These are phyloP conservation scores for Leccinum rimulosum DNA, from an alignment of 768 basidiomycete genomes.

Conservation along the genomic window DNA sequence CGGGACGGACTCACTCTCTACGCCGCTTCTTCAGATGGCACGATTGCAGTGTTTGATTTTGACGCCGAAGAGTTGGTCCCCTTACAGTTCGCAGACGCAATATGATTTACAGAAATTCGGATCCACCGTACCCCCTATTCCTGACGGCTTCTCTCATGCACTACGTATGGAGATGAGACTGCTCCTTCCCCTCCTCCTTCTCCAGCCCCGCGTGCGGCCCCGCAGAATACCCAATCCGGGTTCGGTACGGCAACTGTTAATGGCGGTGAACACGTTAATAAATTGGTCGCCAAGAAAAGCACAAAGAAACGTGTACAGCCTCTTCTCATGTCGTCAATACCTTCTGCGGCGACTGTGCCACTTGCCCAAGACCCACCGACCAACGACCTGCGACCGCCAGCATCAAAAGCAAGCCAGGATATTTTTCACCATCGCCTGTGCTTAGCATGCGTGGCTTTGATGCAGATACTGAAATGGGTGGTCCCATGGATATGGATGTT, in stretches of 20 bases:
- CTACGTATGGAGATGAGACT: slow-evolving; percentile 16
- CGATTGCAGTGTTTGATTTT: slow-evolving; percentile 86
- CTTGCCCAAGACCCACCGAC: slow-evolving; percentile 12
- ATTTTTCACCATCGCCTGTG: slow-evolving; percentile 42
- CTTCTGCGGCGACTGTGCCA: slow-evolving; percentile 32
- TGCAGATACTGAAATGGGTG: slow-evolving; percentile 41
- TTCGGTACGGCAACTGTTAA: slow-evolving; percentile 39
- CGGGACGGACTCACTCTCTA: slow-evolving; percentile 90
- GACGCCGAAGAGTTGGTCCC: slow-evolving; percentile 74
- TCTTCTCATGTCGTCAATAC: slow-evolving; percentile 36
- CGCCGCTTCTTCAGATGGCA: slow-evolving; percentile 94
- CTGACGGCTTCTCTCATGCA: slow-evolving; percentile 67
- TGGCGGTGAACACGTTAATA: slow-evolving; percentile 62
- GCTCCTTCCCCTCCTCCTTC: slow-evolving; percentile 46
- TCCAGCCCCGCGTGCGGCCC: slow-evolving; percentile 34
- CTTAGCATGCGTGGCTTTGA: slow-evolving; percentile 51
- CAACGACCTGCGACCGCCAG: slow-evolving; percentile 17
- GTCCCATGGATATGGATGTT: slow-evolving; percentile 50
- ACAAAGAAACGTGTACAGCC: slow-evolving; percentile 67
- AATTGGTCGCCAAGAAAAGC: slow-evolving; percentile 71
- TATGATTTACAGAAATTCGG: slow-evolving; percentile 77
- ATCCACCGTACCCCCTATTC: slow-evolving; percentile 64
- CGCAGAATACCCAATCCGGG: slow-evolving; percentile 36
- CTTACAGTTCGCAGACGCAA: slow-evolving; percentile 67
- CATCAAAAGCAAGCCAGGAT: slow-evolving; percentile 26